Percentiles rank a stretch among this genome's conserved stretches.
phyloP scores from a whole-genome alignment of 2,329 filamentous ascomycete species.

The Fusarium verticillioides region DNA sequence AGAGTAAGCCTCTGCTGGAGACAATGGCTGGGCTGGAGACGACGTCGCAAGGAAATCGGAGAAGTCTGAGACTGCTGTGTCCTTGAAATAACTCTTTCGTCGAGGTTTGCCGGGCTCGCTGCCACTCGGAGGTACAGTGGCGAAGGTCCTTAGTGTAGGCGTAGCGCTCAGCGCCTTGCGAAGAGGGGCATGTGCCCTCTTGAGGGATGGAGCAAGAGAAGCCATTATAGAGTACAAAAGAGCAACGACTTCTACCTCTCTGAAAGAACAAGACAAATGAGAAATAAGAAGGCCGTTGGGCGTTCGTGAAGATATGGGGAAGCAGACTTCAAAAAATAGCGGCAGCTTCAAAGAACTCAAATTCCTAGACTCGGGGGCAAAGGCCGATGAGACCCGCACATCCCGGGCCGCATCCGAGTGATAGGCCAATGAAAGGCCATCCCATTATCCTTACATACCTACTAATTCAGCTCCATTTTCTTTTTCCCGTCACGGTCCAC shows the following conservation, averaged over 20 bases:
- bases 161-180: conserved; percentile 53
- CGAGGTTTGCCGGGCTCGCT: conserved; percentile 43
- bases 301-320: conserved; percentile 18
- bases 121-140: conserved; percentile 57
- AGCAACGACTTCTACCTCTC: conserved; percentile 1
- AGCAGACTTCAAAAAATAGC: conserved; percentile 33
- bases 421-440: conserved; percentile 29
- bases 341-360: conserved; percentile 36
- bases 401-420: conserved; percentile 29
- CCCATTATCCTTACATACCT: conserved; percentile 25
- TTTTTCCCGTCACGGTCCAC: conserved; percentile 4
- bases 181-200: conserved; percentile 56
- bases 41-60: conserved; percentile 65
- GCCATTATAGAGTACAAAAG: conserved; percentile 47
- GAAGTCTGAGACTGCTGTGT: conserved; percentile 66
- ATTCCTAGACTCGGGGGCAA: conserved; percentile 42
- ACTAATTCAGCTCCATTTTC: conserved; percentile 7
- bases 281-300: conserved; percentile 8
- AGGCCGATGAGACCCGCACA: conserved; percentile 44
- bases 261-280: neutral
- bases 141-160: conserved; percentile 54
- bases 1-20: conserved; percentile 66
- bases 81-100: conserved; percentile 67
- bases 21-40: conserved; percentile 55
- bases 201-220: conserved; percentile 55